These are phyloP conservation scores for Trichoderma sp. DNA, from an alignment of 2,329 filamentous ascomycete genomes.

Conservation along the genomic window DNA sequence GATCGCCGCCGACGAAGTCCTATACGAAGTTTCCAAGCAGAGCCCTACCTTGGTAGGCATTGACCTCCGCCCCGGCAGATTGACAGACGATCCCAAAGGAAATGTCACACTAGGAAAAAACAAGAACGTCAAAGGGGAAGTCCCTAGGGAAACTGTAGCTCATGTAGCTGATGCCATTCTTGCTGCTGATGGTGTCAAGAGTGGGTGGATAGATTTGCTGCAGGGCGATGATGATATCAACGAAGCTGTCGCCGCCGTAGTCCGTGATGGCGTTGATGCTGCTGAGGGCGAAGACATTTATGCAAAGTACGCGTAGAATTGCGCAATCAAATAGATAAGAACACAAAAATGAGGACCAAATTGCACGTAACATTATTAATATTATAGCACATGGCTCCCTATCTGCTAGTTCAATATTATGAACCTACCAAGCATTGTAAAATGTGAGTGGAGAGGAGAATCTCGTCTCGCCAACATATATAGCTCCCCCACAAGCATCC, in stretches of 20 bases:
- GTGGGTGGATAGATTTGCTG: conserved; percentile 56
- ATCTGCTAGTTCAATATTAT: background rate
- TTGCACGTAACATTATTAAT: background rate
- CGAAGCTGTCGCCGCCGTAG: conserved; percentile 49
- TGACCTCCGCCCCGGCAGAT: conserved; percentile 52
- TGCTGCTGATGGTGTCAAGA: conserved; percentile 49
- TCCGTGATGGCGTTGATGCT: conserved; percentile 52
- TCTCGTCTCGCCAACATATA: background rate
- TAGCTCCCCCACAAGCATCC: background rate
- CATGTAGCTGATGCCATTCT: conserved; percentile 57
- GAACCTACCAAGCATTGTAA: background rate
- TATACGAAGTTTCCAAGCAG: conserved; percentile 51
- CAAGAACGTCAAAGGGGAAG: conserved; percentile 38
- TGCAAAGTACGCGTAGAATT: conserved; percentile 21
- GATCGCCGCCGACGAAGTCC: conserved; percentile 58
- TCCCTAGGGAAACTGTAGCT: conserved; percentile 62
- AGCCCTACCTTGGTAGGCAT: conserved; percentile 49
- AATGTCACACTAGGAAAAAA: conserved; percentile 51
- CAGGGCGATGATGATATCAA: conserved; percentile 53
- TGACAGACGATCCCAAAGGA: conserved; percentile 53
- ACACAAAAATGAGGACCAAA: background rate
- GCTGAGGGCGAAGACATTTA: conserved; percentile 53
- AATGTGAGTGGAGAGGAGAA: background rate
- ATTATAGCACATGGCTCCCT: background rate
- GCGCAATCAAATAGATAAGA: background rate